Conservation (phyloP, 805 yeast genomes). For the Yarrowia deformans region DNA sequence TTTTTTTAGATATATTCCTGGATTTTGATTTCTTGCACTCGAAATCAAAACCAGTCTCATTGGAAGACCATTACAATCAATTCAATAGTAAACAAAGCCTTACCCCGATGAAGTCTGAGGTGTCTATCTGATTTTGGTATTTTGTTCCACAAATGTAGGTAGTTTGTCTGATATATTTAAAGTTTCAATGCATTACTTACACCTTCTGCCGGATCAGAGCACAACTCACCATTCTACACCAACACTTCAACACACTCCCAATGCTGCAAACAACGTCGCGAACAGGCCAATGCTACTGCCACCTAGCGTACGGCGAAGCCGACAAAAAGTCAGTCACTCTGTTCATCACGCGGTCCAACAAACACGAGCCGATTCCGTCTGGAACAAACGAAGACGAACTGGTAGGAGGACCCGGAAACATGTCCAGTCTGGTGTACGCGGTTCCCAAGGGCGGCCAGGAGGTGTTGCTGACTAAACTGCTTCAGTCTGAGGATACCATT, state of each 20-base stretch:
- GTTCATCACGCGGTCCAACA: slow-evolving; percentile 37
- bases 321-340: slow-evolving; percentile 28
- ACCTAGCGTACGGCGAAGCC: slow-evolving; percentile 19
- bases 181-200: too few species aligned
- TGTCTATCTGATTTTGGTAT: too few species aligned
- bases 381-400: slow-evolving; percentile 7
- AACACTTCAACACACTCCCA: too few species aligned
- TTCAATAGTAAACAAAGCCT: too few species aligned
- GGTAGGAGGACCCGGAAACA: slow-evolving; percentile 27
- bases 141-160: too few species aligned
- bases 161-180: too few species aligned
- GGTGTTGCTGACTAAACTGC: slow-evolving; percentile 25
- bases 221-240: background rate
- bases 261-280: slow-evolving; percentile 26
- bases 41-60: too few species aligned
- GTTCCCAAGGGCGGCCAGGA: background rate
- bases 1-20: too few species aligned
- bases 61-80: too few species aligned
- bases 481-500: slow-evolving; percentile 23
- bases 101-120: too few species aligned
- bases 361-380: slow-evolving; percentile 28
- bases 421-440: slow-evolving; percentile 11
- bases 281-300: slow-evolving; percentile 34
- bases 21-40: too few species aligned
- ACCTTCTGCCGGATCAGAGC: too few species aligned